Conservation (phyloP, 2,329 filamentous ascomycete species). For the Metarhizium sp. region DNA sequence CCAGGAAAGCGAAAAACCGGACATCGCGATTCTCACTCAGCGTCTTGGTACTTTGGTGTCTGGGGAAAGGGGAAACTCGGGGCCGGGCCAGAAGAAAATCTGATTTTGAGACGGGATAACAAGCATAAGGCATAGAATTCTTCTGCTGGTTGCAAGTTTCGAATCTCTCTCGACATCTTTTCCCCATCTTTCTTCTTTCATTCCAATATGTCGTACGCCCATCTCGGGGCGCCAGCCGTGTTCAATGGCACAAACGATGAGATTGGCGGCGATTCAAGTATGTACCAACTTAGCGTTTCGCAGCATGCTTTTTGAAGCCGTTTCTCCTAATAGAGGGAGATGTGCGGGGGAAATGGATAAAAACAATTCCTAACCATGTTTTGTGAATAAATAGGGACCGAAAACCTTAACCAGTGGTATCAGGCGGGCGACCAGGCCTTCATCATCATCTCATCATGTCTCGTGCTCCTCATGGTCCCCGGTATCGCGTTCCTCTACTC, state of each 20-base stretch:
- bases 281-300: slow-evolving; percentile 21
- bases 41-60: no score
- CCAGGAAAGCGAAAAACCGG: no score
- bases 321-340: neutral
- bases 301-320: neutral
- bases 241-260: slow-evolving; percentile 57
- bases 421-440: slow-evolving; percentile 85
- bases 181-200: neutral
- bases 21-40: no score
- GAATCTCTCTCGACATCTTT: neutral
- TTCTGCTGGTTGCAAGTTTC: no score
- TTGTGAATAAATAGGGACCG: slow-evolving; percentile 36
- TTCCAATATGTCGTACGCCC: slow-evolving; percentile 46
- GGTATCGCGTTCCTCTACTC: slow-evolving; percentile 97
- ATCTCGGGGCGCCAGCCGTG: slow-evolving; percentile 45
- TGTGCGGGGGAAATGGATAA: no score
- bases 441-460: slow-evolving; percentile 80
- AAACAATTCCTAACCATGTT: slow-evolving; percentile 23
- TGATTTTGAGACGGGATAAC: no score
- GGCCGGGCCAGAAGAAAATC: no score
- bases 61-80: no score
- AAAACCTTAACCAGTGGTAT: slow-evolving; percentile 96
- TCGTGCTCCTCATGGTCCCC: slow-evolving; percentile 94
- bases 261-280: slow-evolving; percentile 71
- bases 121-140: no score